These are phyloP conservation scores for Salix dunnii DNA, from an alignment of 345 rosid species.

Conservation along the genomic window DNA sequence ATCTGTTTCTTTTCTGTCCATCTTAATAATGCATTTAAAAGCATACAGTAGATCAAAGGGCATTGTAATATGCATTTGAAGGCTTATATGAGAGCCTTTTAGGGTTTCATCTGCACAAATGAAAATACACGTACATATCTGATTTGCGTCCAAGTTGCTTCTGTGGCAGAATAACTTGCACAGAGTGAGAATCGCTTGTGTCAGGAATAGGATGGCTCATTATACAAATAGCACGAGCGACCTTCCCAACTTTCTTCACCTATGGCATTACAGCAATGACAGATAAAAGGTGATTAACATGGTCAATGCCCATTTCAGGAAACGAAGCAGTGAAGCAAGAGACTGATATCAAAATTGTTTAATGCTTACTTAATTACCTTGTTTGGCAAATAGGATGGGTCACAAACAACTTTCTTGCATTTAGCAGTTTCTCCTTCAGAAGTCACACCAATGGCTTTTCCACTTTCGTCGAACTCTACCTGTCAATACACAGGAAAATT, in stretches of 20 bases:
- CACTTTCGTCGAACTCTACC: constrained; percentile 73
- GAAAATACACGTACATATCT: constrained; percentile 49
- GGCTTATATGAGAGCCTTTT: no score
- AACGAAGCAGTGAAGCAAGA: neutral
- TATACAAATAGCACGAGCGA: constrained; percentile 85
- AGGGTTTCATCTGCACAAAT: no score
- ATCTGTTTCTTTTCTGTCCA: no score
- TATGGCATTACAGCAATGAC: constrained; percentile 25
- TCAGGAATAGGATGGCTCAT: constrained; percentile 91
- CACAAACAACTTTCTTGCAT: constrained; percentile 89
- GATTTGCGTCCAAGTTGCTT: constrained; percentile 90
- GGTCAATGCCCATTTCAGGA: neutral
- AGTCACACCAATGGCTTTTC: constrained; percentile 76
- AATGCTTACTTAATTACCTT: constrained; percentile 55
- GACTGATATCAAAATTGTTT: neutral
- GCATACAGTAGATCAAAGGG: no score
- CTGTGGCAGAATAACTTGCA: constrained; percentile 85
- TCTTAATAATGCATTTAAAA: no score
- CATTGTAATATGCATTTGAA: no score
- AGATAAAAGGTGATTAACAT: neutral
- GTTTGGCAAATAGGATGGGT: constrained; percentile 77
- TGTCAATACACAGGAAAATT: neutral
- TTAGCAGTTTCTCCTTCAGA: constrained; percentile 90
- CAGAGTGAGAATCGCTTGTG: constrained; percentile 79
- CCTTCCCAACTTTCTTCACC: constrained; percentile 82